Conservation (phyloP, 208 protist species). For the Acanthamoeba royreba region DNA sequence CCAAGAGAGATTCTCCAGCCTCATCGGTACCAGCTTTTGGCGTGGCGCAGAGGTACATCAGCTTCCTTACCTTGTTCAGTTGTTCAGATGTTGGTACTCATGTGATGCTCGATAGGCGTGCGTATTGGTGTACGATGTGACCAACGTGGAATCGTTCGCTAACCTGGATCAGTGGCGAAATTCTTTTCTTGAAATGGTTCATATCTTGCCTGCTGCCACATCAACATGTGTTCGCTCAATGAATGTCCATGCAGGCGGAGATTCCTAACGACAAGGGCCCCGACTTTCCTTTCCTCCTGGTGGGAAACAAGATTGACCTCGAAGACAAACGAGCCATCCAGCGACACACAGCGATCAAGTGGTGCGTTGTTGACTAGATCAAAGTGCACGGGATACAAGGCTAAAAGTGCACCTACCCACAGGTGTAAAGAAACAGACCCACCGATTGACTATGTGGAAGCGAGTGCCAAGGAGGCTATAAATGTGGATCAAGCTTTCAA, state of each 20-base stretch:
- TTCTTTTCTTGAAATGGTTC: slow-evolving; percentile 46
- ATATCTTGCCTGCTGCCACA: neutral
- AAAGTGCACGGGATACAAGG: no score
- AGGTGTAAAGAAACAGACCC: neutral
- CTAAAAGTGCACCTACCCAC: neutral
- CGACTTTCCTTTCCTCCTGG: slow-evolving; percentile 72
- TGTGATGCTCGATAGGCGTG: slow-evolving; percentile 49
- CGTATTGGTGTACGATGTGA: slow-evolving; percentile 72
- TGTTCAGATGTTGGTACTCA: no score
- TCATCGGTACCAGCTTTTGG: slow-evolving; percentile 65
- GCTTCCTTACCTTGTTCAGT: no score
- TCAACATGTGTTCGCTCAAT: neutral
- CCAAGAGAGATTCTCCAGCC: slow-evolving; percentile 71
- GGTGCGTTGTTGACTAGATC: no score
- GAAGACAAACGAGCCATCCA: neutral
- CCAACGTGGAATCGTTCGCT: slow-evolving; percentile 54
- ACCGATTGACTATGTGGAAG: neutral
- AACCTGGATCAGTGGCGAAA: slow-evolving; percentile 66
- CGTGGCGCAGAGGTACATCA: slow-evolving; percentile 56
- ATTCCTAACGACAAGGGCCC: neutral
- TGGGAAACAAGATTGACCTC: slow-evolving; percentile 74
- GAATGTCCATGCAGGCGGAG: neutral
- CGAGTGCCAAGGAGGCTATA: slow-evolving; percentile 16
- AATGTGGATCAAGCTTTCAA: neutral
- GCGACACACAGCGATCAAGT: neutral